Evolutionary conservation across 495 filamentous ascomycete genomes (phyloP), one percentile per base, ranked within the genome.

Genomic region (Cetradonia linearis): DNA sequence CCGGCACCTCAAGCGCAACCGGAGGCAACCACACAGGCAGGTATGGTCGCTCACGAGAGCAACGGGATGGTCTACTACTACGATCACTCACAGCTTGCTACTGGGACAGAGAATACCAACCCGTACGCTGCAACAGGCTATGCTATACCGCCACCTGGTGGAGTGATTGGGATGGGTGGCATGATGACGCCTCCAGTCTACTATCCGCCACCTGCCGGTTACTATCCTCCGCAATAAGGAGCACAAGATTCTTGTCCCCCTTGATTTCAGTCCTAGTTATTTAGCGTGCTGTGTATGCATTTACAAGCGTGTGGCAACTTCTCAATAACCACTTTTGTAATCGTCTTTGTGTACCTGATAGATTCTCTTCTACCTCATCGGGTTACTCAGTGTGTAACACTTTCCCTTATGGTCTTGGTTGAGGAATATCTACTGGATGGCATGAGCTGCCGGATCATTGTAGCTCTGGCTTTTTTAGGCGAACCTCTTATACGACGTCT

Each of bases 61-160:
- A 91, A 92, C 63, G 93, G 94, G 50, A 96, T 91, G 76, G 90
- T 95, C 5, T 97, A 95, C 71, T 99, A 95, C 70, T 91, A 90
- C 61, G 86, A 95, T 67, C 78, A 86, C 34, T 78, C 84, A 11
- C 86, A 93, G 70, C 74, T 89, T 59, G 74, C 74, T 56, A 64
- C 73, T 13, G 77, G 78, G 46, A 68, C 79, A 10, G 78, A 83
- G 60, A 71, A 78, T 33, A 70, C 78, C 58, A 75, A 71, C 20
- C 63, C 80, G 5, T 83, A 79, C 59, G 72, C 75, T 25, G 64
- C 76, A 34, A 64, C 76, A 30, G 67, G 64, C 40, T 83, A 85
- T 77, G 76, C 72, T 50, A 78, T 71, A 63, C 74, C 74, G 59
- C 82, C 65, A 46, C 69, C 75, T 56, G 79, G 75, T 57, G 83